A percentile compares a stretch with the other conserved stretches of the same genome.
These are phyloP conservation scores for Areca catechu DNA, from an alignment of 176 grass and related monocot species.

Conservation along the genomic window DNA sequence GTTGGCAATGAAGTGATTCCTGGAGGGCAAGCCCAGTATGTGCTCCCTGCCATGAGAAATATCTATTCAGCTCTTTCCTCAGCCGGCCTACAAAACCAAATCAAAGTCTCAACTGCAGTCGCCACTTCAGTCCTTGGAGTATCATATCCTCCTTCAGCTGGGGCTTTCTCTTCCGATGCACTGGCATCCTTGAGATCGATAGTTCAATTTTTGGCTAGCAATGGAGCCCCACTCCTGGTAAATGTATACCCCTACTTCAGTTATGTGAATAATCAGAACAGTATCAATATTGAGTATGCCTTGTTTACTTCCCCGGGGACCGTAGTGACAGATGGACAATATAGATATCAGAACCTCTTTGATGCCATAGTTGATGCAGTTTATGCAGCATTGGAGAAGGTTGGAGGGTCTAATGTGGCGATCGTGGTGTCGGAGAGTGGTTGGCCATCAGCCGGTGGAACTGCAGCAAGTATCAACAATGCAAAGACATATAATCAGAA, in stretches of 20 bases:
- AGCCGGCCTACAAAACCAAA: slow-evolving; percentile 13
- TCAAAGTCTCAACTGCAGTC: slow-evolving; percentile 53
- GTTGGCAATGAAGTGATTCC: slow-evolving; percentile 59
- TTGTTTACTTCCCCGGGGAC: slow-evolving; percentile 36
- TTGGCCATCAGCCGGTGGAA: slow-evolving; percentile 46
- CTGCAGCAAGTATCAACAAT: slow-evolving; percentile 24
- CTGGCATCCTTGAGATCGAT: slow-evolving; percentile 16
- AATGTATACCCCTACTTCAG: slow-evolving; percentile 83
- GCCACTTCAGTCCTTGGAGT: slow-evolving; percentile 10
- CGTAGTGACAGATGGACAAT: slow-evolving; percentile 25
- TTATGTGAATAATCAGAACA: not conserved
- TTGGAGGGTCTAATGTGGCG: no score
- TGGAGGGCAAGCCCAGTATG: not conserved
- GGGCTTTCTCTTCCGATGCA: slow-evolving; percentile 19
- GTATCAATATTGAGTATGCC: slow-evolving; percentile 26
- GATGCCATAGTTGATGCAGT: slow-evolving; percentile 49
- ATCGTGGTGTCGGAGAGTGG: no score
- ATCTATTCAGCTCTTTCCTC: slow-evolving; percentile 26
- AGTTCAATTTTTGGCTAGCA: slow-evolving; percentile 27
- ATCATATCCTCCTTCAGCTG: slow-evolving; percentile 40
- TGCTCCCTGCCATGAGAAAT: slow-evolving; percentile 69
- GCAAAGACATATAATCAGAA: slow-evolving; percentile 60
- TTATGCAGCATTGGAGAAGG: slow-evolving; percentile 39
- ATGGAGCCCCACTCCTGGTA: slow-evolving; percentile 43
- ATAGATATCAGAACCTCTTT: slow-evolving; percentile 50